phyloP scores from a whole-genome alignment of 352 stramenopile species.

The Plasmopara halstedii region DNA sequence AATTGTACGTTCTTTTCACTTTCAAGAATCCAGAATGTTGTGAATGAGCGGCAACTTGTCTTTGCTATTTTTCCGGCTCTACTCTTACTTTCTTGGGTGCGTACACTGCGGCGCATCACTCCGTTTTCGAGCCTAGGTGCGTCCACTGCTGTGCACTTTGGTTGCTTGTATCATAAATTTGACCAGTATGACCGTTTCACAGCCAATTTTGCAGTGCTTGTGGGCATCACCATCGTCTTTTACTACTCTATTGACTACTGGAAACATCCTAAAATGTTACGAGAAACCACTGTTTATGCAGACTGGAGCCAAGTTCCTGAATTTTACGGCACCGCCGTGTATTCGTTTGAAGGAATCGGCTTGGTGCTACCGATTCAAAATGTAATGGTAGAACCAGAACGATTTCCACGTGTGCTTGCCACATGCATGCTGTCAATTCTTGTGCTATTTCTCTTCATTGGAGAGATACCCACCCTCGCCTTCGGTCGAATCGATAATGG shows the following conservation, averaged over 20 bases:
- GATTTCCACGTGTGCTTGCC: conserved; percentile 49
- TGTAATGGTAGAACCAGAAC: conserved; percentile 49
- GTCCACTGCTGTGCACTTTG: background rate
- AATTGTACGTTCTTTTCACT: background rate
- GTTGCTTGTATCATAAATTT: background rate
- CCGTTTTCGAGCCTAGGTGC: conserved; percentile 65
- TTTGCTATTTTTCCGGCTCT: conserved; percentile 65
- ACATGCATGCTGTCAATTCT: conserved; percentile 61
- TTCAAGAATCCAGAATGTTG: conserved; percentile 36
- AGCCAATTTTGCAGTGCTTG: conserved; percentile 59
- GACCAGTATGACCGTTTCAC: conserved; percentile 1
- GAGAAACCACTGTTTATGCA: conserved; percentile 10
- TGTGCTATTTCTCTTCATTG: conserved; percentile 69
- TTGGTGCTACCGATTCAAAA: conserved; percentile 76
- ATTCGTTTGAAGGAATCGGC: conserved; percentile 76
- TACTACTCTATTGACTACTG: conserved; percentile 72
- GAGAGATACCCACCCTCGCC: conserved; percentile 54
- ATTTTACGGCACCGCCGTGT: conserved; percentile 77
- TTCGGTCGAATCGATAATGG: conserved; percentile 66
- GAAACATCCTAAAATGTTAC: conserved; percentile 21
- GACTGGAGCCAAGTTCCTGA: conserved; percentile 42
- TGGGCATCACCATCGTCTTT: conserved; percentile 73
- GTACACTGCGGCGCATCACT: conserved; percentile 63
- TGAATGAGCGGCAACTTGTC: conserved; percentile 74
- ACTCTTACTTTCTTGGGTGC: conserved; percentile 68